phyloP scores from a whole-genome alignment of 305 asterid genomes.

The Caryopteris hybrid region DNA sequence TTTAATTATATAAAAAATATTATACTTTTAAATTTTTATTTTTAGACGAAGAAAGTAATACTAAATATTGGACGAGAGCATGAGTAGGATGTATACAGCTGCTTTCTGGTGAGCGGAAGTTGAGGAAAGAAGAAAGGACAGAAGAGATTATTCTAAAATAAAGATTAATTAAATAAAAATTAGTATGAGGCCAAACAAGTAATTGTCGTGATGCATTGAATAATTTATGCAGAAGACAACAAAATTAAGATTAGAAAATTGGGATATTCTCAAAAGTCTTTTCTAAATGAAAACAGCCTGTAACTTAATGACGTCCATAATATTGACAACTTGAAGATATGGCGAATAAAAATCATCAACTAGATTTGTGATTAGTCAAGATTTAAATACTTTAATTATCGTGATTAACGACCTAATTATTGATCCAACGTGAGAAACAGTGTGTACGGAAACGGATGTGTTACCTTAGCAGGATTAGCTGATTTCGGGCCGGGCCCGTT shows the following conservation, averaged over 20 bases:
- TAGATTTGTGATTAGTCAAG: slow-evolving; percentile 20
- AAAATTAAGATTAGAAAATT: slow-evolving; percentile 10
- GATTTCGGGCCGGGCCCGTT: slow-evolving; percentile 41
- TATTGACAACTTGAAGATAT: slow-evolving; percentile 32
- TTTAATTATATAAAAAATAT: no score
- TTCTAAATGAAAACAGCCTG: slow-evolving; percentile 37
- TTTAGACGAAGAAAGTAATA: no score
- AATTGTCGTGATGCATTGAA: slow-evolving; percentile 23
- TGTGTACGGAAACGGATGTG: no score
- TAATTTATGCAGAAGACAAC: not conserved
- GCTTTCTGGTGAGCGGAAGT: slow-evolving; percentile 22
- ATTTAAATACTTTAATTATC: not conserved
- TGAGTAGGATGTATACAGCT: not conserved
- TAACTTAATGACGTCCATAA: slow-evolving; percentile 27
- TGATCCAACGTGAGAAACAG: no score
- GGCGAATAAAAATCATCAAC: slow-evolving; percentile 17
- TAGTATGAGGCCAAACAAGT: slow-evolving; percentile 17
- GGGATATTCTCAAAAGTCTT: slow-evolving; percentile 30
- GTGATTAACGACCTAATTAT: slow-evolving; percentile 17
- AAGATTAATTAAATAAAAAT: slow-evolving; percentile 16
- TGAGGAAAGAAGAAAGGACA: slow-evolving; percentile 28
- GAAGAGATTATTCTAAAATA: slow-evolving; percentile 9
- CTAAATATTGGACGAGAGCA: no score
- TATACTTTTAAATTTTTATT: no score
- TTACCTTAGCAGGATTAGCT: slow-evolving; percentile 23